phyloP scores from a whole-genome alignment of 139 green algal species.

The Dunaliella sp. region DNA sequence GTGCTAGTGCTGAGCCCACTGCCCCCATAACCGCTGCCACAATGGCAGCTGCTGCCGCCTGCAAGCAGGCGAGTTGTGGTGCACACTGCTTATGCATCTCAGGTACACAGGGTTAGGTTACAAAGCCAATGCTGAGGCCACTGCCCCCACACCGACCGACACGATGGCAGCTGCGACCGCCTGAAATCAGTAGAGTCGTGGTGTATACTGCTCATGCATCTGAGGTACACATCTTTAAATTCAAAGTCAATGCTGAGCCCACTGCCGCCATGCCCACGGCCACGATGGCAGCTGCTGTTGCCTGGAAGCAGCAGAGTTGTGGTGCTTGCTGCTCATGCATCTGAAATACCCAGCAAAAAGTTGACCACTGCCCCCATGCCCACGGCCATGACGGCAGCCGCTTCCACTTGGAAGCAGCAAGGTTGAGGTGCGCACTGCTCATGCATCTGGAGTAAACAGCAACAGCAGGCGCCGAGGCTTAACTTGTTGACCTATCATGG shows the following conservation, averaged over 20 bases:
- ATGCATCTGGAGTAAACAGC: neutral
- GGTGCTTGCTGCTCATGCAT: too few relatives aligned
- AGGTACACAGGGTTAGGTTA: too few relatives aligned
- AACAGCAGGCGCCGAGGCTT: neutral
- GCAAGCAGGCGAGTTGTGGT: neutral
- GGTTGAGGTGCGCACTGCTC: neutral
- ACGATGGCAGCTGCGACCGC: neutral
- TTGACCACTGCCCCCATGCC: neutral
- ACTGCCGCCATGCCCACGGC: neutral
- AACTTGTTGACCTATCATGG: too few relatives aligned
- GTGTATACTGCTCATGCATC: neutral
- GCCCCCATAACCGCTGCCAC: neutral
- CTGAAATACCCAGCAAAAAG: too few relatives aligned
- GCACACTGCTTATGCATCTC: neutral
- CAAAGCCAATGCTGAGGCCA: neutral
- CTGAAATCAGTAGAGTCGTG: neutral
- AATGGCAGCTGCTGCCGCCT: neutral
- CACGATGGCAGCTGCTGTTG: neutral
- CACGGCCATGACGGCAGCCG: neutral
- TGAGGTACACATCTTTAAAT: too few relatives aligned
- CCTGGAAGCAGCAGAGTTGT: too few relatives aligned
- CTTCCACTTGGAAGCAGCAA: neutral
- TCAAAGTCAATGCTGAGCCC: neutral
- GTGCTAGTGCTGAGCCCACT: slow-evolving; percentile 9
- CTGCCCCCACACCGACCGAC: neutral